Evolutionary conservation across 805 yeast genomes (phyloP).

Genomic region (Yarrowia sp.): DNA sequence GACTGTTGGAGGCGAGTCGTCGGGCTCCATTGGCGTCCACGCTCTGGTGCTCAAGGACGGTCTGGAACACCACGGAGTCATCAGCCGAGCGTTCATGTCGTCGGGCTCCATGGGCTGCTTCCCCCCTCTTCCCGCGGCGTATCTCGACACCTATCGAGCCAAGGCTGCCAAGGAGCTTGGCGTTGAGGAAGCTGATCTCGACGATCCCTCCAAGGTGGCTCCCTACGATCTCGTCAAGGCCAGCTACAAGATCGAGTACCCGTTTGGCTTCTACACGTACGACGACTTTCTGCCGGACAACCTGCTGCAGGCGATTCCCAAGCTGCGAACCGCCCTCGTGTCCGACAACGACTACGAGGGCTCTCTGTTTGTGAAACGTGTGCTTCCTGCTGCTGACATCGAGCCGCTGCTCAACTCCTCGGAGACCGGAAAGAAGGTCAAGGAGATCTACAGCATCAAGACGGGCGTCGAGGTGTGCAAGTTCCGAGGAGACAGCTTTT

Average conservation of each 20-base stretch:
- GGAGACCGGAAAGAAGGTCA: slow-evolving; percentile 9
- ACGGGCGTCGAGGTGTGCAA: slow-evolving; percentile 18
- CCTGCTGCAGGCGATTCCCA: slow-evolving; percentile 8
- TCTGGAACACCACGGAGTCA: slow-evolving; percentile 1
- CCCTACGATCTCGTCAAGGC: slow-evolving; percentile 19
- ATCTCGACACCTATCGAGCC: slow-evolving; percentile 10
- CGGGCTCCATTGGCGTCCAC: slow-evolving; percentile 43
- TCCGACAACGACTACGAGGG: slow-evolving; percentile 25
- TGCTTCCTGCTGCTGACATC: slow-evolving; percentile 1
- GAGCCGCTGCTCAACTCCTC: slow-evolving; percentile 14
- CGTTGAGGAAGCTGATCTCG: slow-evolving; percentile 11
- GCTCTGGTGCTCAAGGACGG: slow-evolving; percentile 13
- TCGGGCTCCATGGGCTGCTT: slow-evolving; percentile 23
- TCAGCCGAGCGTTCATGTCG: slow-evolving; percentile 24
- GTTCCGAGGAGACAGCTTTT: slow-evolving; percentile 29
- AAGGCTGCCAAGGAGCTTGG: slow-evolving; percentile 31
- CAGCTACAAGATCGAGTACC: slow-evolving; percentile 15
- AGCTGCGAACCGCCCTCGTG: slow-evolving; percentile 12
- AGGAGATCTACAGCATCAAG: slow-evolving; percentile 18
- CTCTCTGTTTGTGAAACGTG: slow-evolving; percentile 18
- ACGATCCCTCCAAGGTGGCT: slow-evolving; percentile 2
- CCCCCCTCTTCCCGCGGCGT: slow-evolving; percentile 1
- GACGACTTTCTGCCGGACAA: slow-evolving; percentile 28
- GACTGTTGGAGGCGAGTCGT: slow-evolving; percentile 56
- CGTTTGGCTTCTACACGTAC: slow-evolving; percentile 26